Base-by-base conservation (phyloP, 352 stramenopile species). In the Hyaloperonospora arabidopsidis region DNA sequence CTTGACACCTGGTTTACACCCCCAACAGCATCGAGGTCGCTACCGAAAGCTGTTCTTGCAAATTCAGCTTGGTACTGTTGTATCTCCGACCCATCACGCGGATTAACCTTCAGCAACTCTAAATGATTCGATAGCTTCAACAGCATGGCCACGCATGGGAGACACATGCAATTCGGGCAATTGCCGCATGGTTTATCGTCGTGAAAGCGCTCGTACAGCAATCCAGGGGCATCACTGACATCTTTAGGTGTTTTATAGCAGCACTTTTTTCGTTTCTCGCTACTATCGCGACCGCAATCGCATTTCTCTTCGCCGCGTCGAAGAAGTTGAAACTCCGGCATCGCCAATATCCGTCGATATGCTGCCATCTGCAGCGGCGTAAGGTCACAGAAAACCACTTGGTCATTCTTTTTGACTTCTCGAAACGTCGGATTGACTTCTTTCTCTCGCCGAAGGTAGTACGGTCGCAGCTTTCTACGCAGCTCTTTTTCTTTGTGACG, bases 301-400 rank as follows among this genome's bases (percentile, higher is more conserved):
- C 79, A 90, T 1, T 6, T 59, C 34, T 85, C 72, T 17, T 91
- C 81, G 6, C 79, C 79, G 32, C 65, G 54, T 15, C 76, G 73
- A 2, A 91, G 67, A 19, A 89, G 36, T 19, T 87, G 65, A 49
- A 85, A 91, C 53, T 91, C 79, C 8, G 78, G 73, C 73, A 88
- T 85, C 1, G 67, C 70, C 17, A 88, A 59, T 13, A 91, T 76
- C 8, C 81, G 68, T 47, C 86, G 67, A 61, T 91, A 91, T 3
- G 69, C 76, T 8, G 73, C 71, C 39, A 85, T 63, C 67, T 92
- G 82, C 46, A 76, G 65, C 14, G 76, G 71, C 7, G 79, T 87
- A 23, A 92, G 76, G 25, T 88, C 77, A 23, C 82, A 92, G 34
- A 89, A 86, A 1, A 92, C 79, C 14, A 92, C 77, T 71, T 89